phyloP scores from a whole-genome alignment of 306 rosid species.

The Coriaria nepalensis region DNA sequence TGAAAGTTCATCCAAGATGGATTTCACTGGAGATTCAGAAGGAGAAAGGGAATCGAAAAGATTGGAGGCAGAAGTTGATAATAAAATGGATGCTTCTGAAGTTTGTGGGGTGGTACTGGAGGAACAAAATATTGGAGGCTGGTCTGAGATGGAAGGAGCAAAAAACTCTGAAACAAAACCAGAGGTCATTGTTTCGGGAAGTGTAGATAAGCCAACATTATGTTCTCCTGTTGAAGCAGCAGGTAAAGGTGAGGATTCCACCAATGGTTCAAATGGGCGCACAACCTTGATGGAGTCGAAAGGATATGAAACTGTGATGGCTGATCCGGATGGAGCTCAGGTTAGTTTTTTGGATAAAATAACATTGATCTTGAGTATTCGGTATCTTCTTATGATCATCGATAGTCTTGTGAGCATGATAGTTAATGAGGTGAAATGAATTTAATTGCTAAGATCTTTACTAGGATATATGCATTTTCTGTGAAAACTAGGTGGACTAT shows the following conservation, averaged over 20 bases:
- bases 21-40: constrained; percentile 1
- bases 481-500: no score
- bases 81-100: constrained; percentile 13
- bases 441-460: no score
- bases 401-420: not conserved
- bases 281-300: not conserved
- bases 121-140: constrained; percentile 2
- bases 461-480: no score
- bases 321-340: constrained; percentile 2
- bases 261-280: not conserved
- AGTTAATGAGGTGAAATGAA: no score
- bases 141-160: not conserved
- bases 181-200: not conserved
- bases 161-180: not conserved
- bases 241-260: not conserved
- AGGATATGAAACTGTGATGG: not conserved
- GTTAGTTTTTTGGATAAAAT: not conserved
- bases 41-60: constrained; percentile 7
- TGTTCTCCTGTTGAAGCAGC: constrained; percentile 3
- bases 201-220: constrained; percentile 1
- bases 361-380: not conserved
- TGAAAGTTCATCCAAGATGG: not conserved
- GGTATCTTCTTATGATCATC: not conserved
- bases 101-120: constrained; percentile 7
- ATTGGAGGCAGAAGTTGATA: constrained; percentile 12